Evolutionary conservation across 2,329 filamentous ascomycete genomes (phyloP).

Genomic region (Trichophyton mentagrophytes): DNA sequence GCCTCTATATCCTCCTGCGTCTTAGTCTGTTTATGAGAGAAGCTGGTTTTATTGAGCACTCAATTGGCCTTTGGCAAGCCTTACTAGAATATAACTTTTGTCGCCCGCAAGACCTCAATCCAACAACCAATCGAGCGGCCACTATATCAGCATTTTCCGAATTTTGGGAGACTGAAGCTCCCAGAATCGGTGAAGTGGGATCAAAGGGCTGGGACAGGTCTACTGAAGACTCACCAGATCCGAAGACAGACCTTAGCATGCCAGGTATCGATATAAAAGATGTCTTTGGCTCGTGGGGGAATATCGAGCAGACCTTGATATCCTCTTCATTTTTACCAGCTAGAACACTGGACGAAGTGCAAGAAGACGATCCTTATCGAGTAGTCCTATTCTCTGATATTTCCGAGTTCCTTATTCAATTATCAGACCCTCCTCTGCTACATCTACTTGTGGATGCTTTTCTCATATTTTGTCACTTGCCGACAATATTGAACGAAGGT

Average conservation of each 20-base stretch:
- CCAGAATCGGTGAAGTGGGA: constrained; percentile 60
- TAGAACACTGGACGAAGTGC: constrained; percentile 59
- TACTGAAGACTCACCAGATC: constrained; percentile 22
- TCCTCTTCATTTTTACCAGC: constrained; percentile 49
- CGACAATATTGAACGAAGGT: constrained; percentile 25
- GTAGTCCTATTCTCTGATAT: constrained; percentile 72
- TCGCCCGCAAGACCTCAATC: constrained; percentile 33
- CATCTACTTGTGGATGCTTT: constrained; percentile 55
- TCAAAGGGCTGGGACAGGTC: constrained; percentile 54
- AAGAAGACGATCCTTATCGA: constrained; percentile 69
- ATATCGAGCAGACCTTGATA: constrained; percentile 42
- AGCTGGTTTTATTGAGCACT: constrained; percentile 64
- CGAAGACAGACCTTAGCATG: constrained; percentile 19
- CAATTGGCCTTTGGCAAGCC: constrained; percentile 72
- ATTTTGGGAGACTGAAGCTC: constrained; percentile 79
- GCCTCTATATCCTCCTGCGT: constrained; percentile 61
- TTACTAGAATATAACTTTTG: constrained; percentile 60
- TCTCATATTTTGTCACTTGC: constrained; percentile 52
- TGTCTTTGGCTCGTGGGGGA: constrained; percentile 35
- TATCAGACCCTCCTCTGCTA: constrained; percentile 22
- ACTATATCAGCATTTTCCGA: constrained; percentile 42
- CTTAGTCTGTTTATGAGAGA: constrained; percentile 62
- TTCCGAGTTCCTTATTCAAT: constrained; percentile 43
- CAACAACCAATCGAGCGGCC: constrained; percentile 7
- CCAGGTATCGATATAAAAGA: constrained; percentile 16